Conservation (phyloP, 495 filamentous ascomycete species). For the Neurospora pannonica region DNA sequence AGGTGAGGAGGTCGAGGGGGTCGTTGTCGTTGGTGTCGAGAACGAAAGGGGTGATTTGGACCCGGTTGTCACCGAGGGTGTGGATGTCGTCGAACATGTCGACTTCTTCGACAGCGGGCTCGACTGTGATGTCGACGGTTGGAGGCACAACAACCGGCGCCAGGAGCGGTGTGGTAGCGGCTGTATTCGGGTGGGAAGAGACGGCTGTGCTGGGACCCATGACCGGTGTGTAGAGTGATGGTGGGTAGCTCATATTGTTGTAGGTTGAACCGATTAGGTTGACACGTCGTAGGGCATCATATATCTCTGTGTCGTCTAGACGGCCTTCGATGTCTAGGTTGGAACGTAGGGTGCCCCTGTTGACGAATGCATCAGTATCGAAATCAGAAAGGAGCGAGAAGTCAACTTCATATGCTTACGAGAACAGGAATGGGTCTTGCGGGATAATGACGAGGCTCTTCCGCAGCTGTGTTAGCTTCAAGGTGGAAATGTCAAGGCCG, state of each 20-base stretch:
- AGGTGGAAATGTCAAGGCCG: slow-evolving; percentile 37
- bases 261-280: slow-evolving; percentile 10
- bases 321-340: slow-evolving; percentile 44
- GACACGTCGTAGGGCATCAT: slow-evolving; percentile 10
- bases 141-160: not conserved
- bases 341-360: slow-evolving; percentile 37
- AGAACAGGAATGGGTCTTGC: slow-evolving; percentile 46
- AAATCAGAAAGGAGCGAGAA: not conserved
- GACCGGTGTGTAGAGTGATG: not conserved
- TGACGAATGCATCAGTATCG: not conserved
- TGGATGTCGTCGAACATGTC: not conserved
- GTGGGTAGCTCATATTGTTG: not conserved
- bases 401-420: slow-evolving; percentile 8
- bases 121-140: not conserved
- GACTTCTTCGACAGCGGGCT: not conserved
- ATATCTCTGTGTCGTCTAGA: slow-evolving; percentile 39
- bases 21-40: not conserved
- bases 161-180: not conserved
- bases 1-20: not conserved
- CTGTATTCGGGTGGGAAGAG: not conserved
- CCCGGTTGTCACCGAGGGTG: not conserved
- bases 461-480: slow-evolving; percentile 40
- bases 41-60: not conserved
- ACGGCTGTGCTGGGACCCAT: not conserved
- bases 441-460: slow-evolving; percentile 43